Evolutionary conservation across 2,329 filamentous ascomycete species (phyloP).

Genomic region (Microsporum canis): DNA sequence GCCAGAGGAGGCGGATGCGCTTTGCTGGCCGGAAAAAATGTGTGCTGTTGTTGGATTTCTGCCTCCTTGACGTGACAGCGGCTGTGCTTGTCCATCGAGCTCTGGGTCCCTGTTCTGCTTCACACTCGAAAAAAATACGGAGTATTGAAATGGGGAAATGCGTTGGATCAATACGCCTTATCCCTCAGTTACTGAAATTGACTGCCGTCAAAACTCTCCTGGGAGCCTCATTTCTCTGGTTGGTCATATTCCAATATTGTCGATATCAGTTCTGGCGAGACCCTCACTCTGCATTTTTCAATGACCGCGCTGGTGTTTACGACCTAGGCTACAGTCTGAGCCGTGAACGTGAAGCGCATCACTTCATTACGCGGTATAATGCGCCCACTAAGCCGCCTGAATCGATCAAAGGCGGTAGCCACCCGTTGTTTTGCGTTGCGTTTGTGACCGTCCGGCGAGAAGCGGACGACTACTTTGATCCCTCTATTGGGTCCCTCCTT

Average conservation of each 20-base stretch:
- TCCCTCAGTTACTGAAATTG: conserved; percentile 20
- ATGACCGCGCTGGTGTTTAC: conserved; percentile 17
- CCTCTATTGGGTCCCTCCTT: conserved; percentile 19
- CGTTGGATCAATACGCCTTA: neutral
- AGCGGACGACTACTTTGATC: conserved; percentile 20
- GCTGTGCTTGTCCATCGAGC: neutral
- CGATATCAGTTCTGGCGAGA: conserved; percentile 19
- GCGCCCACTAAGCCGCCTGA: conserved; percentile 10
- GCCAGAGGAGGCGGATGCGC: too few relatives aligned
- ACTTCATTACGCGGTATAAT: conserved; percentile 18
- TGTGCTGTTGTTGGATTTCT: neutral
- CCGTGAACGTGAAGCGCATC: conserved; percentile 17
- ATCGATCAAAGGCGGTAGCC: neutral
- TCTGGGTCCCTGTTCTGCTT: neutral
- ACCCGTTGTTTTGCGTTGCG: conserved; percentile 16
- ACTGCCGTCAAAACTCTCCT: conserved; percentile 10
- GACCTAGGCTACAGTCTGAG: conserved; percentile 20
- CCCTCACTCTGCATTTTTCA: conserved; percentile 22
- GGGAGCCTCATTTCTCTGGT: conserved; percentile 10
- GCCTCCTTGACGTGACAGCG: neutral
- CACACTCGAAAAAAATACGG: neutral
- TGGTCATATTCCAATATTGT: conserved; percentile 17
- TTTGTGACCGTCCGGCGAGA: conserved; percentile 19
- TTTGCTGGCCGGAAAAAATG: too few relatives aligned
- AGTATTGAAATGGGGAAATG: neutral